These are phyloP conservation scores for Ceratobasidium sp. DNA, from an alignment of 1,284 basidiomycete species.

Conservation along the genomic window DNA sequence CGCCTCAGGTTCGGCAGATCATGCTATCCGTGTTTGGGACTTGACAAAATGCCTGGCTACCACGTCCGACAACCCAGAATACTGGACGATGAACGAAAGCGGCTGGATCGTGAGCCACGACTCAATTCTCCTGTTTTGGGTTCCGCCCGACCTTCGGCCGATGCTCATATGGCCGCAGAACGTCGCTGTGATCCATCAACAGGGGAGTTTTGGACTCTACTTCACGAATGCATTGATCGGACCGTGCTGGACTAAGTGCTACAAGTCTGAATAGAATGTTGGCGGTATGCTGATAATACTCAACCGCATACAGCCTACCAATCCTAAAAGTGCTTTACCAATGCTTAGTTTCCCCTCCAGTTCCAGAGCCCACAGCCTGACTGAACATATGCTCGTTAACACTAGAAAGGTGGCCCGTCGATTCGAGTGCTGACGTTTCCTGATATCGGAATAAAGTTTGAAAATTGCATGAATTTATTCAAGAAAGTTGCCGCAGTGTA, in stretches of 20 bases:
- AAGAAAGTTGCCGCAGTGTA: too few species aligned
- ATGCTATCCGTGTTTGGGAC: not conserved
- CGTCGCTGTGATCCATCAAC: not conserved
- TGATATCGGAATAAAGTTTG: too few species aligned
- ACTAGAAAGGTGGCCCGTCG: too few species aligned
- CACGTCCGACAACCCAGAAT: not conserved
- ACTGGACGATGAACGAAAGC: not conserved
- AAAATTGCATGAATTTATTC: too few species aligned
- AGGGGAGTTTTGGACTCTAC: not conserved
- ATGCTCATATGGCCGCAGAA: conserved; percentile 1
- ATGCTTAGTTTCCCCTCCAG: too few species aligned
- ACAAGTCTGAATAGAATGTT: too few species aligned
- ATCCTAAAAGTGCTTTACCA: too few species aligned
- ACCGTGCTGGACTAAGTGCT: not conserved
- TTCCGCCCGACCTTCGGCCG: conserved; percentile 1
- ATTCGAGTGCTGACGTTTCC: too few species aligned
- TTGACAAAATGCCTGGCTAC: not conserved
- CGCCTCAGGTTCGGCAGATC: not conserved
- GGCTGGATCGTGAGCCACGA: not conserved
- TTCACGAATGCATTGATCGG: not conserved
- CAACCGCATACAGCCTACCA: too few species aligned
- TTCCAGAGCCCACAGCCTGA: too few species aligned
- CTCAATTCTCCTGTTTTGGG: not conserved
- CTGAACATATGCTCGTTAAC: too few species aligned
- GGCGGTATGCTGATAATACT: too few species aligned